Evolutionary conservation across 2,329 filamentous ascomycete species (phyloP).

Genomic region (Talaromyces atroroseus): DNA sequence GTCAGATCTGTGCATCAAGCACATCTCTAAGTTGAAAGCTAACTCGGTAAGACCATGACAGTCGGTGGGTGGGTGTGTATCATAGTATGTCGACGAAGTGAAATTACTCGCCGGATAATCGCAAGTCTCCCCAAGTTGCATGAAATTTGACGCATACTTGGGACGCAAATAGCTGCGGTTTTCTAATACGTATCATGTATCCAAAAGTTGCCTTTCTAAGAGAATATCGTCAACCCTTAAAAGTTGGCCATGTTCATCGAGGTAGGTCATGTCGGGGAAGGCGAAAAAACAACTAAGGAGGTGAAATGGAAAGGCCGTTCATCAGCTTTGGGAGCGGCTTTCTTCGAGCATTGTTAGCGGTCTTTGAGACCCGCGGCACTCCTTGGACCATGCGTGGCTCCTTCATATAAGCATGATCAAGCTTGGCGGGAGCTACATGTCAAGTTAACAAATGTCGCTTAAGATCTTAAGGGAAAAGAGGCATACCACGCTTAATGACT

Average conservation of each 20-base stretch:
- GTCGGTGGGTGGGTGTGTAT: neutral
- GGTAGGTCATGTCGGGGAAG: neutral
- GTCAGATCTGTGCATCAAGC: neutral
- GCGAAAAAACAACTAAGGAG: conserved; percentile 18
- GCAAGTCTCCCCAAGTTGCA: neutral
- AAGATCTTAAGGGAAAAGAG: neutral
- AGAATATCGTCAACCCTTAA: neutral
- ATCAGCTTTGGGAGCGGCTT: conserved; percentile 41
- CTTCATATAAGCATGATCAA: conserved; percentile 84
- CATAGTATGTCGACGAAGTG: neutral
- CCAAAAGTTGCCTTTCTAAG: neutral
- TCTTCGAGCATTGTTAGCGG: conserved; percentile 36
- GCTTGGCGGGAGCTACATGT: conserved; percentile 60
- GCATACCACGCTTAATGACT: conserved; percentile 47
- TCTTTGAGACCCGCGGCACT: conserved; percentile 58
- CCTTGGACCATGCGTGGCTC: conserved; percentile 87
- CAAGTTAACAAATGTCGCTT: neutral
- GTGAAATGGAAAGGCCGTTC: conserved; percentile 35
- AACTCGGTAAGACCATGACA: neutral
- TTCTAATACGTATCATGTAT: neutral
- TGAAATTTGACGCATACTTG: neutral
- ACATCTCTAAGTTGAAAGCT: neutral
- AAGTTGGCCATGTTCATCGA: neutral
- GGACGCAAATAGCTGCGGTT: neutral
- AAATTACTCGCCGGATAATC: neutral